Evolutionary conservation across 2,329 filamentous ascomycete species (phyloP).

Genomic region (Emergomyces orientalis): DNA sequence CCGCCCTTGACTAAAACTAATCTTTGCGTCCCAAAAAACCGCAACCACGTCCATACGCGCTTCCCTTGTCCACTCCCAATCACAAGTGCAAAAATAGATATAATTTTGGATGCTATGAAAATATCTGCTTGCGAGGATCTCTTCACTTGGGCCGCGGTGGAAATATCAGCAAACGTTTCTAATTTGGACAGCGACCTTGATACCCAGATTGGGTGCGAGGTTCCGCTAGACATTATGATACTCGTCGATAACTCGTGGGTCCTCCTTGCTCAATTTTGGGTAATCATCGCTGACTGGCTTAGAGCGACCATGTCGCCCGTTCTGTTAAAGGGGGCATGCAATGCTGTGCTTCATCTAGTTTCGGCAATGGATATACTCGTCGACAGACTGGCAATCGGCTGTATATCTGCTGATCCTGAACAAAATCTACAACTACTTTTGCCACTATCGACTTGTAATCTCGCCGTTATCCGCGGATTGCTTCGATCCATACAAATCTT

Average conservation of each 20-base stretch:
- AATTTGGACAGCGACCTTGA: slow-evolving; percentile 10
- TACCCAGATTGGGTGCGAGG: slow-evolving; percentile 13
- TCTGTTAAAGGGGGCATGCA: slow-evolving; percentile 18
- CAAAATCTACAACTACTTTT: slow-evolving; percentile 21
- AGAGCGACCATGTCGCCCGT: slow-evolving; percentile 15
- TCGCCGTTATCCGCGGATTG: slow-evolving; percentile 16
- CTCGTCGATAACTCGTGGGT: slow-evolving; percentile 30
- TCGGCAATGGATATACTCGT: slow-evolving; percentile 18
- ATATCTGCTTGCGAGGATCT: slow-evolving; percentile 9
- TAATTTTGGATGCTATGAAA: slow-evolving; percentile 12
- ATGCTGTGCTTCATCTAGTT: slow-evolving; percentile 19
- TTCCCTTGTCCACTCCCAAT: slow-evolving; percentile 9
- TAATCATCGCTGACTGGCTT: slow-evolving; percentile 12
- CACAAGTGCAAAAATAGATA: slow-evolving; percentile 13
- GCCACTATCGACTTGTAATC: slow-evolving; percentile 20
- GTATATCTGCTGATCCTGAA: slow-evolving; percentile 17
- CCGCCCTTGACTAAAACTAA: slow-evolving; percentile 2
- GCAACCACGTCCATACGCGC: slow-evolving; percentile 6
- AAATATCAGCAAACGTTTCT: slow-evolving; percentile 23
- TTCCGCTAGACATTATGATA: slow-evolving; percentile 29
- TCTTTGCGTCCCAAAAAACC: slow-evolving; percentile 10
- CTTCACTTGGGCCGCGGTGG: slow-evolving; percentile 28
- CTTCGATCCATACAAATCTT: slow-evolving; percentile 18
- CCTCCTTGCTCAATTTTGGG: slow-evolving; percentile 7
- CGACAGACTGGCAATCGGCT: slow-evolving; percentile 23